Evolutionary conservation across 139 green algal genomes (phyloP).

Genomic region (Tetradesmus obliquus): DNA sequence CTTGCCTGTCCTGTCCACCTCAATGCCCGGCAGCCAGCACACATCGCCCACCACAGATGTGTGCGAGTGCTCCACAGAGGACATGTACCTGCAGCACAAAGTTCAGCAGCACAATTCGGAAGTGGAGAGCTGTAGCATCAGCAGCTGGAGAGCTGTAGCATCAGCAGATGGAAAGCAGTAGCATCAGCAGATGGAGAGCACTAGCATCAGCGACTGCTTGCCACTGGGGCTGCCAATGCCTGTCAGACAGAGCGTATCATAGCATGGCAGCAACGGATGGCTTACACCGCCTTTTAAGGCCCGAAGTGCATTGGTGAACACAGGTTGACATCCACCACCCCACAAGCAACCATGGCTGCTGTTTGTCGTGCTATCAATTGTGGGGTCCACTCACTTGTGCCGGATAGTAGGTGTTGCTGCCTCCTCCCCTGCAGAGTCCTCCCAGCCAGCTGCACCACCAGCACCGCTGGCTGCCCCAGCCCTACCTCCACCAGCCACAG

Average conservation of each 20-base stretch:
- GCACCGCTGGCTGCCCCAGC: neutral
- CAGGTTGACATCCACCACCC: no score
- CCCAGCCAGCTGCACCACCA: neutral
- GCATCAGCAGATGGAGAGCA: no score
- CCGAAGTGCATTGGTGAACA: no score
- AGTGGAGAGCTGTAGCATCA: neutral
- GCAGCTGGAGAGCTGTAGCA: neutral
- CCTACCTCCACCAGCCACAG: neutral
- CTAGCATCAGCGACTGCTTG: no score
- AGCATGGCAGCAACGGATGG: no score
- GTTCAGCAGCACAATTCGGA: neutral
- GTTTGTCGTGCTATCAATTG: no score
- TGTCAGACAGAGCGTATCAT: no score
- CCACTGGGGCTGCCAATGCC: no score
- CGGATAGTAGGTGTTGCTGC: slow-evolving; percentile 59
- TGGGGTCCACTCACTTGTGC: slow-evolving; percentile 51
- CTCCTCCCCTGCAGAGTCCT: slow-evolving; percentile 42
- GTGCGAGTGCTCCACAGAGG: slow-evolving; percentile 74
- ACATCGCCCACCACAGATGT: slow-evolving; percentile 77
- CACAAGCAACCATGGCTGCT: no score
- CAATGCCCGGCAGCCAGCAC: slow-evolving; percentile 81
- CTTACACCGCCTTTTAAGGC: no score
- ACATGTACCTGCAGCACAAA: slow-evolving; percentile 57
- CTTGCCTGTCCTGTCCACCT: slow-evolving; percentile 53
- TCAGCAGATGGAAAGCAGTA: neutral